Evolutionary conservation across 805 yeast genomes (phyloP), one percentile per base, ranked within the genome.

Genomic region (Helenozyma baotianmanensis): DNA sequence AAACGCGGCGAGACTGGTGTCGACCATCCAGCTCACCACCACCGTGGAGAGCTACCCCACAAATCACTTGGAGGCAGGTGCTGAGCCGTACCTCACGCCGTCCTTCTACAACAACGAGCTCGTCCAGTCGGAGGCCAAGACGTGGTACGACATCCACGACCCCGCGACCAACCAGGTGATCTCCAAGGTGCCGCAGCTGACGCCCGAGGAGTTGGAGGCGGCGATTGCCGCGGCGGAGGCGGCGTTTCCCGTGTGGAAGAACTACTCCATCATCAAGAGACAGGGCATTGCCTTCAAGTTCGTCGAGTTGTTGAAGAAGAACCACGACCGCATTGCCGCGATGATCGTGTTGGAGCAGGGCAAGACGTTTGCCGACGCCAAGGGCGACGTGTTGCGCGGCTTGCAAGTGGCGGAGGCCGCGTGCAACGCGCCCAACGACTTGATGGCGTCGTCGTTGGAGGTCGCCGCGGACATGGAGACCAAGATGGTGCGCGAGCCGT

Each of bases 361-460:
- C 33, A 81, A 82, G 61, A 78, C 89, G 14, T 77, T 78, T 56
- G 72, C 75, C 25, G 89, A 81, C 46, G 89, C 89, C 33, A 62
- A 68, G 51, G 89, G 88, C 13, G 72, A 82, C 56, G 89, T 81
- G 11, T 68, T 81, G 34, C 68, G 89, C 36, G 89, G 89, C 4
- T 66, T 81, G 29, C 89, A 81, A 58, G 89, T 81, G 29, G 88
- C 87, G 4, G 89, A 81, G 62, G 78, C 82, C 32, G 78, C 86
- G 10, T 77, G 84, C 48, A 72, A 73, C 30, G 68, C 80, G 37
- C 76, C 85, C 36, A 64, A 74, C 46, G 84, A 80, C 47, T 60
- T 80, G 43, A 72, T 74, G 52, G 88, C 86, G 14, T 65, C 67
- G 27, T 65, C 74, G 16, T 67, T 82, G 36, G 87, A 80, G 50